Evolutionary conservation across 2,329 filamentous ascomycete genomes (phyloP), one percentile per base, ranked within the genome.

Genomic region (Pseudogymnoascus sp.): DNA sequence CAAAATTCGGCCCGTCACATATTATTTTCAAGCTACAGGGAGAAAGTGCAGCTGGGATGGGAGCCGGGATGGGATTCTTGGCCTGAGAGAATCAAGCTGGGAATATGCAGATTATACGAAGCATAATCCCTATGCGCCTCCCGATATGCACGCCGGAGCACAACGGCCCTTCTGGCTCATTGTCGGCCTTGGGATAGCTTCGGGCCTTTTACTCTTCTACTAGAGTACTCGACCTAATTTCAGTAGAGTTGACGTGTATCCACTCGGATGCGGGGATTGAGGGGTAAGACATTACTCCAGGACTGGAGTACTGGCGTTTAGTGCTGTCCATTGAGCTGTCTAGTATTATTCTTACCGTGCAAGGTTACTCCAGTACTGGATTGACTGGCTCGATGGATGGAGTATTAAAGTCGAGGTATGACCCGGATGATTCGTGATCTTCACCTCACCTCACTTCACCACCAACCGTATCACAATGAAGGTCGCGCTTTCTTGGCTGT

Each of bases 1-100:
- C 2, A 25, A 45, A 45, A 45, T 25, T 45, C 41, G 41, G 41
- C 41, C 41, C 41, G 22, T 25, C 41, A 23, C 41, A 45, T 25
- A 45, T 25, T 45, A 63, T 84, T 19, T 2, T 55, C 49, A 28
- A 22, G 49, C 49, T 28, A 55, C 49, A 33, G n/a, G 28, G 16
- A 55, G 16, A 33, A 55, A 2, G 19, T 19, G 19, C 19, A 19
- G 19, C 19, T 19, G 19, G 19, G 4, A 33, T 19, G 4, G 19
- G 19, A 22, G 28, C 49, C 2, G 19, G 25, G 49, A 35, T 55
- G 9, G 7, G 30, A 12, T 33, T 35, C 49, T 55, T 35, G 49
- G 49, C 28, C 28, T 14, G 9, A 12, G 49, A 55, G 28, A 55
- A 33, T 6, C n/a, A 19, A 35, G 49, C 49, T 55, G 49, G n/a